Evolutionary conservation across 345 rosid species (phyloP).

Genomic region (Hypericum androsaemum): DNA sequence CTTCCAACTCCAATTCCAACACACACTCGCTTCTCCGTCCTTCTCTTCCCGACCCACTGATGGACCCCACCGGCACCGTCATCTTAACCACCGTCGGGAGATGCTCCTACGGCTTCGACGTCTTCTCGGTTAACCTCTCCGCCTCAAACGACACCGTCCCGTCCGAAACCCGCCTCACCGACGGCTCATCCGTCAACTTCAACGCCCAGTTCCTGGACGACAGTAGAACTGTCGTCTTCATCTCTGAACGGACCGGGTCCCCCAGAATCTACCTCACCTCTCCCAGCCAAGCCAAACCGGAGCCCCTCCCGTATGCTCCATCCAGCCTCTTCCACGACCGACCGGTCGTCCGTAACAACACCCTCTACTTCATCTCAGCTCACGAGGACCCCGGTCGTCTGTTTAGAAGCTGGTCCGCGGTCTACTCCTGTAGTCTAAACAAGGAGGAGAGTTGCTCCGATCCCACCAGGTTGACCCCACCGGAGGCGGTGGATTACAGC

Average conservation of each 20-base stretch:
- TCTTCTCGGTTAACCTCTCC: slow-evolving; percentile 35
- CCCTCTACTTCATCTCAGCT: slow-evolving; percentile 64
- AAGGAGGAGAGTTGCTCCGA: background rate
- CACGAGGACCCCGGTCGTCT: slow-evolving; percentile 51
- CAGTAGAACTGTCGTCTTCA: slow-evolving; percentile 32
- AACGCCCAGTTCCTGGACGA: slow-evolving; percentile 52
- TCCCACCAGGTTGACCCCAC: slow-evolving; percentile 51
- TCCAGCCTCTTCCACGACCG: slow-evolving; percentile 74
- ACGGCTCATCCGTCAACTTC: slow-evolving; percentile 60
- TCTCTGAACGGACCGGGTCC: slow-evolving; percentile 60
- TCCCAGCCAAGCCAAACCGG: slow-evolving; percentile 27
- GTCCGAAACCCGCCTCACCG: slow-evolving; percentile 50
- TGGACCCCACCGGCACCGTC: slow-evolving; percentile 60
- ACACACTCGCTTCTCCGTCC: too few species aligned
- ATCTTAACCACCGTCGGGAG: slow-evolving; percentile 63
- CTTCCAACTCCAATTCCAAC: too few species aligned
- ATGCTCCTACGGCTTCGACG: slow-evolving; percentile 62
- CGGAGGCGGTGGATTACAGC: slow-evolving; percentile 50
- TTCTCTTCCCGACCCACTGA: background rate
- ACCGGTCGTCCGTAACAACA: slow-evolving; percentile 37
- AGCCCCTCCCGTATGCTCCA: slow-evolving; percentile 37
- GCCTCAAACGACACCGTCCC: slow-evolving; percentile 8
- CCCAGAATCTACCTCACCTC: slow-evolving; percentile 35
- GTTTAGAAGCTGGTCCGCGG: slow-evolving; percentile 63
- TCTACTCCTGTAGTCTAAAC: slow-evolving; percentile 31